These are phyloP conservation scores for Dendrocalamus latiflorus DNA, from an alignment of 202 grass and related monocot genomes.

Conservation along the genomic window DNA sequence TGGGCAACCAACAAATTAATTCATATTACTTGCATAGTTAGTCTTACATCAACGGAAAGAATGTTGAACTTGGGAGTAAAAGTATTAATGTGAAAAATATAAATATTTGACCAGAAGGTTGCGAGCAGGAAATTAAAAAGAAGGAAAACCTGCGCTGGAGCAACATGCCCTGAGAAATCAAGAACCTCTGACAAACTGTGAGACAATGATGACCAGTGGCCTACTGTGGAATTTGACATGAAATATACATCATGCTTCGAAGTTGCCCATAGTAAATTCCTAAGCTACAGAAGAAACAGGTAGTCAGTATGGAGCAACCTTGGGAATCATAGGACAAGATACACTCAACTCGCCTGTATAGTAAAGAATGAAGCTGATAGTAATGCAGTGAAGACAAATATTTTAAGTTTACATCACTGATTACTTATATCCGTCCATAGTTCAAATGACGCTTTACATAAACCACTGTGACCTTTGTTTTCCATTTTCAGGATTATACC, in stretches of 20 bases:
- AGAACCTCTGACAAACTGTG: conserved; percentile 53
- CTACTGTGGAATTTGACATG: conserved; percentile 74
- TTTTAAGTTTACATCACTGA: neutral
- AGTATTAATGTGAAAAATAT: neutral
- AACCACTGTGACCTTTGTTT: neutral
- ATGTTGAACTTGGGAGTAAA: conserved; percentile 7
- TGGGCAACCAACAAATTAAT: conserved; percentile 34
- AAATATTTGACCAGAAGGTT: neutral
- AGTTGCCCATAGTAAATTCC: conserved; percentile 94
- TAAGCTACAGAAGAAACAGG: conserved; percentile 57
- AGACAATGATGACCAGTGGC: conserved; percentile 80
- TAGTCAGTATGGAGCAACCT: conserved; percentile 20
- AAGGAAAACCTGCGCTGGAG: conserved; percentile 66
- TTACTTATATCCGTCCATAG: neutral
- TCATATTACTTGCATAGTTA: neutral
- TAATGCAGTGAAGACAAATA: neutral
- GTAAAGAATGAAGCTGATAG: neutral
- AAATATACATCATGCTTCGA: conserved; percentile 95
- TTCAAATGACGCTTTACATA: neutral
- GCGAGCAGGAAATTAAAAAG: conserved; percentile 11
- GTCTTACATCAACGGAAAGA: conserved; percentile 12
- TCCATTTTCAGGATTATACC: neutral
- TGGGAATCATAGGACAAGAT: conserved; percentile 10
- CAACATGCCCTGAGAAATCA: conserved; percentile 71
- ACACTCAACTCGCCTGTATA: neutral